Conservation (phyloP, 192 early-diverging fungal genomes). For the Coemansia sp. region DNA sequence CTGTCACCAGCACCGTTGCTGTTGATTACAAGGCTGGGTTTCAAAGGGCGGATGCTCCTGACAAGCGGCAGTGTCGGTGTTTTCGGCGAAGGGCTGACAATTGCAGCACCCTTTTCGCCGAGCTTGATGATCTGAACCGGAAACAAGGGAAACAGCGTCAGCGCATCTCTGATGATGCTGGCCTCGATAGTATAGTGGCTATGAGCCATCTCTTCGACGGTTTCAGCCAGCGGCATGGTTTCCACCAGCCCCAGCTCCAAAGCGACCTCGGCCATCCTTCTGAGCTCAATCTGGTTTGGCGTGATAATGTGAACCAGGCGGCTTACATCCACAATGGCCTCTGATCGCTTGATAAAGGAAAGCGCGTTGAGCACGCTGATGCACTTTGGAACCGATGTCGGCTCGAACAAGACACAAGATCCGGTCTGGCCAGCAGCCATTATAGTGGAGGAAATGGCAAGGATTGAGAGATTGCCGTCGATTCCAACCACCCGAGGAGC, state of each 20-base stretch:
- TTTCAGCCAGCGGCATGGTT: conserved; percentile 9
- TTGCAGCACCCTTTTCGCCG: conserved; percentile 63
- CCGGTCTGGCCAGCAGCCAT: conserved; percentile 21
- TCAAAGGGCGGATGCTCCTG: conserved; percentile 21
- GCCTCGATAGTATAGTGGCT: conserved; percentile 8
- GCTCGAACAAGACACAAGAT: conserved; percentile 75
- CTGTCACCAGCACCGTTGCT: conserved; percentile 57
- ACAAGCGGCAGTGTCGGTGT: conserved; percentile 6
- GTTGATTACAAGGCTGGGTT: conserved; percentile 21
- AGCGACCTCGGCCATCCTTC: conserved; percentile 56
- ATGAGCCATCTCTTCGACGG: conserved; percentile 15
- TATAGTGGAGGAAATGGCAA: conserved; percentile 52
- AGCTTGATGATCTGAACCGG: conserved; percentile 67
- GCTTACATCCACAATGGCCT: background rate
- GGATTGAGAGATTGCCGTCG: conserved; percentile 70
- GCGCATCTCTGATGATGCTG: conserved; percentile 26
- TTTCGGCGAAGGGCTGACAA: conserved; percentile 24
- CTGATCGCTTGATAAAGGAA: conserved; percentile 31
- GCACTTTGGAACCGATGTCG: conserved; percentile 87
- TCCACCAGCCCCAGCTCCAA: conserved; percentile 21
- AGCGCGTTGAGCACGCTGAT: conserved; percentile 57
- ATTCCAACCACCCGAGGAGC: conserved; percentile 58
- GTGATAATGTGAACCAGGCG: conserved; percentile 60
- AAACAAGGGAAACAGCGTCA: conserved; percentile 52
- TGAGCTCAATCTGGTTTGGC: conserved; percentile 74